Conservation (phyloP, 2,329 filamentous ascomycete species). For the Aspergillus sp. region DNA sequence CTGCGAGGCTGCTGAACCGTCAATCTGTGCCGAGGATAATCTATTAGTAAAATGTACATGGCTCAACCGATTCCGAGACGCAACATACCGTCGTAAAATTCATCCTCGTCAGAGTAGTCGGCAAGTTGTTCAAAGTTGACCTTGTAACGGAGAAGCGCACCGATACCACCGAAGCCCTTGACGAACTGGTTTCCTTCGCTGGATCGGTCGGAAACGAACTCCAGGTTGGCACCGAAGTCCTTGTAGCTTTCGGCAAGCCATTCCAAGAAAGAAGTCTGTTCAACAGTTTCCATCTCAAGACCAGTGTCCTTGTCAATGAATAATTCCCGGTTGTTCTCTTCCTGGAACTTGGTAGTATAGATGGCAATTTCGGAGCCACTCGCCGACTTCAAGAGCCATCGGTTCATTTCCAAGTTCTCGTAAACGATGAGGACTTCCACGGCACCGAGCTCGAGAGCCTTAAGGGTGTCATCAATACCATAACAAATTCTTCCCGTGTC, state of each 20-base stretch:
- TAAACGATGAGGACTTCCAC: slow-evolving; percentile 93
- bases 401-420: slow-evolving; percentile 91
- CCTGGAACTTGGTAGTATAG: slow-evolving; percentile 81
- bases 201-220: slow-evolving; percentile 95
- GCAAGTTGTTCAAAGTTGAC: slow-evolving; percentile 99
- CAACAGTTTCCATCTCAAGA: slow-evolving; percentile 90
- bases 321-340: slow-evolving; percentile 66
- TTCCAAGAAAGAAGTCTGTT: slow-evolving; percentile 90
- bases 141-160: slow-evolving; percentile 95
- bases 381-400: slow-evolving; percentile 79
- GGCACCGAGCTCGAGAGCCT: slow-evolving; percentile 90
- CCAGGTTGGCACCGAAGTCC: slow-evolving; percentile 88
- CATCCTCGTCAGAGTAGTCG: slow-evolving; percentile 82
- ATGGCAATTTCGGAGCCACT: slow-evolving; percentile 64
- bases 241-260: slow-evolving; percentile 99
- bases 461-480: slow-evolving; percentile 93
- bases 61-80: not conserved
- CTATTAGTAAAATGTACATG: slow-evolving; percentile 2
- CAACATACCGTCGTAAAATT: slow-evolving; percentile 68
- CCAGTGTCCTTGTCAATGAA: slow-evolving; percentile 96
- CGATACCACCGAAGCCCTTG: slow-evolving; percentile 98
- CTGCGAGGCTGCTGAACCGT: slow-evolving; percentile 80
- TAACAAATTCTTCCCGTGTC: slow-evolving; percentile 97
- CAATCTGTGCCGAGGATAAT: slow-evolving; percentile 53
- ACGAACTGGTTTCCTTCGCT: slow-evolving; percentile 99